A percentile compares a stretch with the other conserved stretches of the same genome.
phyloP scores from a whole-genome alignment of 176 grass and related monocot species.

The Oryza nivara region DNA sequence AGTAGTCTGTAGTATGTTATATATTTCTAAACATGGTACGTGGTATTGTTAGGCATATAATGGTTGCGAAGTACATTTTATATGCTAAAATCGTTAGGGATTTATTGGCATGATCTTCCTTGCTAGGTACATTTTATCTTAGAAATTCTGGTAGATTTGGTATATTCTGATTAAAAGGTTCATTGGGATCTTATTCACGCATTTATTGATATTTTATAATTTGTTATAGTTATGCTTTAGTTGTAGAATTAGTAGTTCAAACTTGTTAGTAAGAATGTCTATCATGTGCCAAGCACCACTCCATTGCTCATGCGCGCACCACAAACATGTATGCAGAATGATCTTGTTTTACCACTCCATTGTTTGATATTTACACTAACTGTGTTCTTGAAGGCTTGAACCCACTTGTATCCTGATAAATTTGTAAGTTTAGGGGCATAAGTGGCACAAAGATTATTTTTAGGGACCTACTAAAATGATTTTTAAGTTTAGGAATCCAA shows the following conservation, averaged over 20 bases:
- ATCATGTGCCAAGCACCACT: too few relatives aligned
- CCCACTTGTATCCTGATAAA: neutral
- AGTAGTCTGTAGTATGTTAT: too few relatives aligned
- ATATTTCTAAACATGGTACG: neutral
- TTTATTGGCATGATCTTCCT: neutral
- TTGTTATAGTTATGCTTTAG: constrained; percentile 12
- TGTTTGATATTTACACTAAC: neutral
- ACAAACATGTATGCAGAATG: neutral
- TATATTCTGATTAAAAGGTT: constrained; percentile 13
- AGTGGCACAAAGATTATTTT: neutral
- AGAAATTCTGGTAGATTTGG: neutral
- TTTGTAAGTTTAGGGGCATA: neutral
- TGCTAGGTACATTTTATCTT: neutral
- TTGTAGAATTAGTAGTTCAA: constrained; percentile 19
- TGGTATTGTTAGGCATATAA: neutral
- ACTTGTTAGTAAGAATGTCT: neutral
- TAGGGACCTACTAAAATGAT: neutral
- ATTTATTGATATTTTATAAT: constrained; percentile 2
- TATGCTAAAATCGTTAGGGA: neutral
- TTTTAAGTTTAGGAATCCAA: neutral
- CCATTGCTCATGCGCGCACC: neutral
- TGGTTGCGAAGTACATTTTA: constrained; percentile 2
- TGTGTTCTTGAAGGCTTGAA: neutral
- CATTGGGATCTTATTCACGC: neutral
- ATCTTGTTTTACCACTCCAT: neutral